Base-by-base conservation (phyloP, 441 rosid genomes). In the Lepidium campestre region DNA sequence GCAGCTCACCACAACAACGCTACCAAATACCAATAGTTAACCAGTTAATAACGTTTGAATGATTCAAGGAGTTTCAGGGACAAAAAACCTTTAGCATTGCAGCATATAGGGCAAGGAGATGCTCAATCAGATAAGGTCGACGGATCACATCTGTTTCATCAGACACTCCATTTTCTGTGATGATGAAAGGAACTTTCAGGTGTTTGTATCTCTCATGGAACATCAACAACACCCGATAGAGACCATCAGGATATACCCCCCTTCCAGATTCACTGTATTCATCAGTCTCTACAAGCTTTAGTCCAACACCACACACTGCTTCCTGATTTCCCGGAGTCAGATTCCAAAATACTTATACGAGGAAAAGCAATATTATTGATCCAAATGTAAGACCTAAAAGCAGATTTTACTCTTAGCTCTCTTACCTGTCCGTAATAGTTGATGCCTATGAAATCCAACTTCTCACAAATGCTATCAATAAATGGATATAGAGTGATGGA, bases 211-310 rank as follows among this genome's bases (percentile, higher is more conserved):
- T 82, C 79, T 90, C 88, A 65, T 90, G 86, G 81, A 89, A 90
- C 77, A 83, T 81, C 62, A 90, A 57, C 78, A 90, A 71, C 76
- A 90, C 68, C 1, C 95, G 91, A 70, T 65, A 90, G 67, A 90
- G 78, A 37, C 98, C 98, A 83, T 87, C 98, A 22, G 96, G 98
- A 77, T 93, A 93, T 48, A 93, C 90, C 19, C 95, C 97, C 32
- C 98, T 88, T 39, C 98, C 98, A 68, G 98, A 90, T 83, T 93
- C 98, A 76, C 98, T 93, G 76, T 93, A 90, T 65, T 93, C 97
- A 75, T 90, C 97, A 44, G 88, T 89, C 79, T 89, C 97, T 42
- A 90, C 95, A 40, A 90, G 85, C 82, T 85, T 87, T 79, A 90
- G 71, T 74, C 93, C 97, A 80, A 73, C 54, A 74, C 97, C 96